These are phyloP conservation scores for Neoboletus magnificus DNA, from an alignment of 768 basidiomycete genomes.

Conservation along the genomic window DNA sequence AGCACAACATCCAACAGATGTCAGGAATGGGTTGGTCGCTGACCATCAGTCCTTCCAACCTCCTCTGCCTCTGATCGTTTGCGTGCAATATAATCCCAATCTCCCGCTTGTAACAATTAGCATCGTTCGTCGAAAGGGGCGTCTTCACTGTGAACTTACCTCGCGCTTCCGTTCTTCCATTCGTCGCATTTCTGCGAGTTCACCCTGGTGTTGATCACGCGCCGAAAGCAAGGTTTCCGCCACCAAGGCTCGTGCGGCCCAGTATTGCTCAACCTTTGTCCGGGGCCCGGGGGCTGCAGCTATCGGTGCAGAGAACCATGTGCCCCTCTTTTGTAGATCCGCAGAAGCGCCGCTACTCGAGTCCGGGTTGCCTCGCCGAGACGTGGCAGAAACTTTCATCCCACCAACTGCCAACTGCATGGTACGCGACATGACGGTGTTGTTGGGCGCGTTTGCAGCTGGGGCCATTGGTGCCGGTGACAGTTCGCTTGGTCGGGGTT, in stretches of 20 bases:
- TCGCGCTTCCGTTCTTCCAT: conserved; percentile 45
- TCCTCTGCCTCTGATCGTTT: conserved; percentile 46
- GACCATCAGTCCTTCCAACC: conserved; percentile 54
- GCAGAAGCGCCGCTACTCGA: background rate
- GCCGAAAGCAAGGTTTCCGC: conserved; percentile 61
- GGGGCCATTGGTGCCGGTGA: background rate
- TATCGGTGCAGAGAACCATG: conserved; percentile 22
- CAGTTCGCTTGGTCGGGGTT: conserved; percentile 12
- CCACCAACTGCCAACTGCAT: conserved; percentile 28
- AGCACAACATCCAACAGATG: background rate
- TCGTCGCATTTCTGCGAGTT: conserved; percentile 42
- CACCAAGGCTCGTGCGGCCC: conserved; percentile 62
- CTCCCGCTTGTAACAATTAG: conserved; percentile 39
- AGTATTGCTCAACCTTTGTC: conserved; percentile 51
- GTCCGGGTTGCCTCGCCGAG: background rate
- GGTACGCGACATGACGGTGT: conserved; percentile 24
- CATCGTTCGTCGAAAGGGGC: background rate
- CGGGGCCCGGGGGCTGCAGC: conserved; percentile 24
- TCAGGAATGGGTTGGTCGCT: conserved; percentile 17
- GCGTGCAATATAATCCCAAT: conserved; percentile 36
- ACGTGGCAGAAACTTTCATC: background rate
- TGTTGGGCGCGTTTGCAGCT: background rate
- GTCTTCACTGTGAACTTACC: conserved; percentile 32
- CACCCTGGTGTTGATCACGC: conserved; percentile 45
- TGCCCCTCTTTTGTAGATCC: conserved; percentile 5